phyloP scores from a whole-genome alignment of 2,329 filamentous ascomycete genomes.

The Microdochium bolleyi region DNA sequence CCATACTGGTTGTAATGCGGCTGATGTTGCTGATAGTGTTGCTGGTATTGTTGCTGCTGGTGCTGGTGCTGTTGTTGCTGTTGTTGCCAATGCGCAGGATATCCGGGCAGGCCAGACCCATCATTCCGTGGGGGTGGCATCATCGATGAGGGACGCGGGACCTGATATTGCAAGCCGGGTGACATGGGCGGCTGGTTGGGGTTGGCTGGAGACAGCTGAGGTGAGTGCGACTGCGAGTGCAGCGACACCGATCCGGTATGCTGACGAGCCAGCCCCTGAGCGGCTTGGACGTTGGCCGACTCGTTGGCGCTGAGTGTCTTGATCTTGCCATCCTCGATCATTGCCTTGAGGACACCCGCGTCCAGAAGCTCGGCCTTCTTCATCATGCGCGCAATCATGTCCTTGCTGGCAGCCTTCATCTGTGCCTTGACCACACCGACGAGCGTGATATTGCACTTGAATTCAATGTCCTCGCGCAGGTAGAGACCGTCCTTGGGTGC shows the following conservation, averaged over 20 bases:
- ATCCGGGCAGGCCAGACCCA: slow-evolving; percentile 19
- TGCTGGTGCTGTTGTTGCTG: slow-evolving; percentile 12
- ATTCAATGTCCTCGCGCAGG: slow-evolving; percentile 62
- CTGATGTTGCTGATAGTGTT: slow-evolving; percentile 1
- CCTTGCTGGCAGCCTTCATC: slow-evolving; percentile 56
- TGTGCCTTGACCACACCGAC: slow-evolving; percentile 59
- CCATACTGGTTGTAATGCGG: slow-evolving; percentile 1
- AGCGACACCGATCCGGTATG: neutral
- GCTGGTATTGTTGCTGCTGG: slow-evolving; percentile 6
- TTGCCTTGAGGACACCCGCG: slow-evolving; percentile 55
- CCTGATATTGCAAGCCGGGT: slow-evolving; percentile 27
- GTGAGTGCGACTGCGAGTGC: slow-evolving; percentile 7
- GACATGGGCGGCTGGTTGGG: slow-evolving; percentile 19
- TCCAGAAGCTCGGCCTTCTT: slow-evolving; percentile 66
- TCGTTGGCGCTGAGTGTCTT: slow-evolving; percentile 32
- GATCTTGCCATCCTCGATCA: slow-evolving; percentile 57
- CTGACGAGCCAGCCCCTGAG: slow-evolving; percentile 1
- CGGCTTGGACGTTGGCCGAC: slow-evolving; percentile 10
- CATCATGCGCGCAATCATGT: slow-evolving; percentile 61
- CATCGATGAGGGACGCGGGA: slow-evolving; percentile 28
- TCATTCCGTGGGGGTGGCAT: slow-evolving; percentile 22
- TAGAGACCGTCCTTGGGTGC: slow-evolving; percentile 59
- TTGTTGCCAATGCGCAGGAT: slow-evolving; percentile 16
- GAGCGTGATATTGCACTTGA: slow-evolving; percentile 60
- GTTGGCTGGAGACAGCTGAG: slow-evolving; percentile 14